Base-by-base conservation (phyloP, 2,329 filamentous ascomycete species). In the Claviceps sp. region DNA sequence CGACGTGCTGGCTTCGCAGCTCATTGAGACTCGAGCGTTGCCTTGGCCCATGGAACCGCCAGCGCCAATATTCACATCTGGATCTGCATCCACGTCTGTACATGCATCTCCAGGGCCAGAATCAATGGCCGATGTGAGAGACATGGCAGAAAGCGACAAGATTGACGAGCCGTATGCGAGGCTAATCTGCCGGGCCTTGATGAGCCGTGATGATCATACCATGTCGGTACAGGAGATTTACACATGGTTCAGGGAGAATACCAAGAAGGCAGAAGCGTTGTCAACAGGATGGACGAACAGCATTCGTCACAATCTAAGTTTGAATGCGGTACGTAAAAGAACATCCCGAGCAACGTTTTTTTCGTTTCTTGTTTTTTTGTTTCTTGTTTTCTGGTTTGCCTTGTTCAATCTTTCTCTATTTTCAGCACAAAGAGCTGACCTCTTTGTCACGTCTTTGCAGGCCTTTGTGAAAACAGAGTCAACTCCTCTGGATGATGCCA, bases 251-350 rank as follows among this genome's bases (percentile, higher is more conserved):
- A 74, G 79, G 43, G 76, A 83, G 30, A 84, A 95, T 62, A 95
- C 89, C 2, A 77, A 80, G 58, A 95, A 93, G 66, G 80, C 89
- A 3, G 75, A 78, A 52, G 93, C 89, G 62, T 81, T 80, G 4
- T 80, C 74, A 50, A 85, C 82, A 59, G 91, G 90, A 10, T 97
- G 91, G 91, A 86, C 91, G 69, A 97, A 96, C 67, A 95, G 88
- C 64, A 94, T 97, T 57, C 81, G 91, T 2, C 91, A 97, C 66
- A 97, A 97, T 60, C 73, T 97, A 7, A 95, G 89, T 47, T 96
- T 97, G 90, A 97, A 97, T 61, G 77, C 78, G 55, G 91, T 96
- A 80, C 69, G 70, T 63, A 38, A 44, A 24, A 22, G 10, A n/a
- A 16, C 10, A 16, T 19, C n/a, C 17, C 19, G 17, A 16, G 41